Evolutionary conservation across 352 stramenopile species (phyloP), one percentile per base, ranked within the genome.

Genomic region (Globisporangium apiculatum): DNA sequence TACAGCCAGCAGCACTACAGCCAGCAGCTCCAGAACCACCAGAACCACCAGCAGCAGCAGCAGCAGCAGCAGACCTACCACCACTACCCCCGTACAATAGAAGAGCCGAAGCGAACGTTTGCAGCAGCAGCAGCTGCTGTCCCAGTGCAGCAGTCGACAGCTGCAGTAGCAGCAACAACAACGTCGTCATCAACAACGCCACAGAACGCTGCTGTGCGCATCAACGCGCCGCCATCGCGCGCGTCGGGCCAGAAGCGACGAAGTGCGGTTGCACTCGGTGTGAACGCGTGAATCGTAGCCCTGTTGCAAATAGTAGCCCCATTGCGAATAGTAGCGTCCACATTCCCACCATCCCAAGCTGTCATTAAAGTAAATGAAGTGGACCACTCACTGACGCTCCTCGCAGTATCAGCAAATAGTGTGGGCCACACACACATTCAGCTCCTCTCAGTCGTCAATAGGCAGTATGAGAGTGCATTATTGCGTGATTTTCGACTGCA

Each of bases 231-330:
- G 35, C 71, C 70, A 49, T 72, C 58, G 61, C 75, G 81, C 35
- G 72, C 77, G 48, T 87, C 83, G 0, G 79, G 80, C 6, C 82
- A 89, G 60, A 94, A 94, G 68, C 76, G 82, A 48, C 81, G 82
- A 61, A 87, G 79, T 55, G 83, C 80, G 15, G 79, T 91, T 41
- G 82, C 84, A 45, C 69, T 94, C 7, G 84, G 82, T 48, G 84
- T 94, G 53, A 94, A 94, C 68, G 84, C 84, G 53, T 94, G 79
- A 62, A 24, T 35, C 24, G 24, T 31, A 31, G 24, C 2, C 24
- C 24, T 31, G 24, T 31, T 31, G 24, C 24, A 31, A 31, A 31
- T 31, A 31, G 24, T 31, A 31, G 24, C 24, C 24, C 24, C 24
- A 31, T 31, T 31, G 24, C 24, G 24, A 31, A 31, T 31, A 31